phyloP scores from a whole-genome alignment of 2,329 filamentous ascomycete species.

The Cercospora citrullina region DNA sequence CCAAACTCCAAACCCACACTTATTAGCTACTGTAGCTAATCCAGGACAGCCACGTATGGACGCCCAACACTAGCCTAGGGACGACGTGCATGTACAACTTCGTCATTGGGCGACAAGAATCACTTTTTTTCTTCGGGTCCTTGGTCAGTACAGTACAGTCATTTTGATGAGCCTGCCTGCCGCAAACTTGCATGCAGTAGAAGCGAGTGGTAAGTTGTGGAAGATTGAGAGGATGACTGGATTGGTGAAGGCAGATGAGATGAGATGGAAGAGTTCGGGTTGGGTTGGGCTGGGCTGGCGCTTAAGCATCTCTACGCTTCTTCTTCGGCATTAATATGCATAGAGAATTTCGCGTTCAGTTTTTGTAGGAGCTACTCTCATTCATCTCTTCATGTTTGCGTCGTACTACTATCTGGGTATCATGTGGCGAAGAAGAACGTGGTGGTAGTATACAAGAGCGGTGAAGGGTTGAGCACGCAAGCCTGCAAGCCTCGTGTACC shows the following conservation, averaged over 20 bases:
- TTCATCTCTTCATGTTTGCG: neutral
- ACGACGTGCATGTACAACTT: slow-evolving; percentile 4
- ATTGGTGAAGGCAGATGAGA: neutral
- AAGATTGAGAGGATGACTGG: neutral
- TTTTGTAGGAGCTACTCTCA: neutral
- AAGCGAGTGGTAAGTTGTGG: neutral
- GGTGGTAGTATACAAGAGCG: slow-evolving; percentile 6
- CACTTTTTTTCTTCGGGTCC: neutral
- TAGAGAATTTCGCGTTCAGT: neutral
- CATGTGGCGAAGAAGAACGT: slow-evolving; percentile 2
- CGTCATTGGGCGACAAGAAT: slow-evolving; percentile 6
- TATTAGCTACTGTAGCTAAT: neutral
- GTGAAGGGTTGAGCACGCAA: slow-evolving; percentile 8
- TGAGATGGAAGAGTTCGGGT: neutral
- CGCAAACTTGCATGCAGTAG: neutral
- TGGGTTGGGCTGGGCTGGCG: neutral
- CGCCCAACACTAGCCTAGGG: slow-evolving; percentile 12
- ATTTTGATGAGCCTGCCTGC: neutral
- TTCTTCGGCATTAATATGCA: neutral
- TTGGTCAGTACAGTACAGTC: neutral
- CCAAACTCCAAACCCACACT: no score
- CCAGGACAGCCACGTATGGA: slow-evolving; percentile 14
- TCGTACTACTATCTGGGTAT: slow-evolving; percentile 11
- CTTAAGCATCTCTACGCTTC: neutral
- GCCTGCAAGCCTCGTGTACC: neutral